phyloP scores from a whole-genome alignment of 768 basidiomycete genomes.

The Leccinellum albellum region DNA sequence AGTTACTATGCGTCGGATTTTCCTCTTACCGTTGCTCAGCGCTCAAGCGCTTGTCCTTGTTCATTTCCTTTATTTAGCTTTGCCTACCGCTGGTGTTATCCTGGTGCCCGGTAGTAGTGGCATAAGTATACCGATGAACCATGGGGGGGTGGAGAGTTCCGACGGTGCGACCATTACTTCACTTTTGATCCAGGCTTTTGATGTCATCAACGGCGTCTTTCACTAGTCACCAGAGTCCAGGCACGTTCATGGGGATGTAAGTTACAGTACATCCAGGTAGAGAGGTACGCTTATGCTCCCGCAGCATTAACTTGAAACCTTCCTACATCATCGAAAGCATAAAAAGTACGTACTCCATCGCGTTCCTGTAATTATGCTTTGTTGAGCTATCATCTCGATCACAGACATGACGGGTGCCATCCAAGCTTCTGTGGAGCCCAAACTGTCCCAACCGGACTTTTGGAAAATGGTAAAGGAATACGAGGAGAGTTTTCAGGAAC shows the following conservation, averaged over 20 bases:
- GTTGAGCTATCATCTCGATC: neutral
- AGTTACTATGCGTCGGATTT: neutral
- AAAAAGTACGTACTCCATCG: neutral
- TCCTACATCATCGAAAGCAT: neutral
- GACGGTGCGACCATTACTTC: neutral
- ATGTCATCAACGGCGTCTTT: neutral
- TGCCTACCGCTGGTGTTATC: neutral
- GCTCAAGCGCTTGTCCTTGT: neutral
- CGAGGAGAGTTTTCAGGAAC: neutral
- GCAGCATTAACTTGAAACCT: neutral
- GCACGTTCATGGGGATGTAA: neutral
- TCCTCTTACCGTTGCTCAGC: neutral
- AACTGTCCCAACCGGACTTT: constrained; percentile 1
- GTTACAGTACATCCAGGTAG: neutral
- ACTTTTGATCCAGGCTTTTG: neutral
- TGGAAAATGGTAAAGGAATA: constrained; percentile 9
- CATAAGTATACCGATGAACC: neutral
- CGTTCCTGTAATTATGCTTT: neutral
- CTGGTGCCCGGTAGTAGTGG: neutral
- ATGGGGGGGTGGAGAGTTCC: neutral
- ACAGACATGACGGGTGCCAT: neutral
- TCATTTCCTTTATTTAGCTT: neutral
- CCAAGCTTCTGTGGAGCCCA: neutral
- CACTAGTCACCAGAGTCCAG: neutral
- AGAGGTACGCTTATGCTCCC: neutral